Evolutionary conservation across 345 rosid genomes (phyloP).

Genomic region (Carallia brachiata): DNA sequence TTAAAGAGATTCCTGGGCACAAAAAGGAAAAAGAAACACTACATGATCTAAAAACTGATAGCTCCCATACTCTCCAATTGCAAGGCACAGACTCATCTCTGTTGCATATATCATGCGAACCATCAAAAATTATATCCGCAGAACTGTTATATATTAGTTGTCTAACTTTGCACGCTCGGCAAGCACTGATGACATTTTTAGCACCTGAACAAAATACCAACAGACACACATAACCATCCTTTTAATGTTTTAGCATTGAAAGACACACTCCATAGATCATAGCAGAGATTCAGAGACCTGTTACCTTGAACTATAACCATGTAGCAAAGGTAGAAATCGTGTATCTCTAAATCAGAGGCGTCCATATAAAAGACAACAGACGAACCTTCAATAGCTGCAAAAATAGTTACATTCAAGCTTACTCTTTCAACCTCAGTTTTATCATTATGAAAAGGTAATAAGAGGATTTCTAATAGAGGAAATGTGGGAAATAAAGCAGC

Average conservation of each 20-base stretch:
- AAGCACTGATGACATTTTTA: conserved; percentile 71
- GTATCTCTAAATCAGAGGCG: conserved; percentile 38
- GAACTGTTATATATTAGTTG: conserved; percentile 76
- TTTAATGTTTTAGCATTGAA: not conserved
- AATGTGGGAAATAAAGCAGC: not conserved
- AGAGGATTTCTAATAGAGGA: too few relatives aligned
- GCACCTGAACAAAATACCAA: conserved; percentile 46
- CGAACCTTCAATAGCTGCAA: conserved; percentile 75
- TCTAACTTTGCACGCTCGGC: conserved; percentile 75
- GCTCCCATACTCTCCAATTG: conserved; percentile 53
- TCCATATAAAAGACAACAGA: conserved; percentile 70
- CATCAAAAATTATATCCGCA: conserved; percentile 83
- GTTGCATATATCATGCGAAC: conserved; percentile 55
- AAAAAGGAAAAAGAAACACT: not conserved
- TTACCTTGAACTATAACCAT: conserved; percentile 80
- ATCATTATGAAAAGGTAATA: not conserved
- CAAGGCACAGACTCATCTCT: conserved; percentile 68
- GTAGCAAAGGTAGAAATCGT: conserved; percentile 57
- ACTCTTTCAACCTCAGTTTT: conserved; percentile 8
- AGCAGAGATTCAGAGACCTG: not conserved
- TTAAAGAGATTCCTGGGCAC: conserved; percentile 19
- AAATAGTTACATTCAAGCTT: conserved; percentile 3
- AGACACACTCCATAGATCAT: too few relatives aligned
- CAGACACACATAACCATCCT: not conserved
- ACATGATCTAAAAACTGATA: not conserved